Evolutionary conservation across 176 grass and related monocot genomes (phyloP), one percentile per base, ranked within the genome.

Genomic region (Puccinellia tenuiflora): DNA sequence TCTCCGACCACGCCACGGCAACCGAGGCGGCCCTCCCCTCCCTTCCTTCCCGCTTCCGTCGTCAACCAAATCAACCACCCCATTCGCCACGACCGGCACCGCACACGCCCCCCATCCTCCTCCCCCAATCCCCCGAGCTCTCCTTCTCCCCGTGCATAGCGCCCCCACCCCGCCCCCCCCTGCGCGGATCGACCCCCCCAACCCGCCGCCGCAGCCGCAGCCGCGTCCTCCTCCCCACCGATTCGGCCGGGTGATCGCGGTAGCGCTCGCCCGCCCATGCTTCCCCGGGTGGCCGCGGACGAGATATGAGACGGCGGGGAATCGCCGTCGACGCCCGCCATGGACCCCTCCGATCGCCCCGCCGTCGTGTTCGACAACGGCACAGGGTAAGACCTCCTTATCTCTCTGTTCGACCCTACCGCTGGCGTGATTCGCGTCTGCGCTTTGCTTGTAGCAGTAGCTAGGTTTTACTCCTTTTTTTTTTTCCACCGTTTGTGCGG

Each of bases 311-410:
- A 67, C 13, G 5, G 17, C 55, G 68, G 67, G 67, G 57, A 29
- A 75, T 45, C 31, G 66, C 66, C 59, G 25, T 0, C 70, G 45
- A 8, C 71, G 28, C 71, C 45, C 62, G 30, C 22, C 74, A 98
- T 98, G 95, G 92, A 95, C 80, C 83, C 95, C 81, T 35, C 88
- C 56, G 86, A 85, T 70, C 95, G 95, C 68, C 92, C 92, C 13
- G 92, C 95, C 75, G 87, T 95, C 92, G 93, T 98, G 65, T 90
- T 98, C 86, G 95, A 98, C 90, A 98, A 98, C 85, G 95, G 95
- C 72, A 93, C 92, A 9, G 95, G 95, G 95, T 98, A 86, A 46
- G 52, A 14, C 37, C 37, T 33, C 14, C 3, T 10, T 51, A 28
- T 29, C 64, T 33, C 50, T 14, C 29, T 17, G 28, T 6, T 39